These are phyloP conservation scores for Suillus ampliporus DNA, from an alignment of 768 basidiomycete species.

Conservation along the genomic window DNA sequence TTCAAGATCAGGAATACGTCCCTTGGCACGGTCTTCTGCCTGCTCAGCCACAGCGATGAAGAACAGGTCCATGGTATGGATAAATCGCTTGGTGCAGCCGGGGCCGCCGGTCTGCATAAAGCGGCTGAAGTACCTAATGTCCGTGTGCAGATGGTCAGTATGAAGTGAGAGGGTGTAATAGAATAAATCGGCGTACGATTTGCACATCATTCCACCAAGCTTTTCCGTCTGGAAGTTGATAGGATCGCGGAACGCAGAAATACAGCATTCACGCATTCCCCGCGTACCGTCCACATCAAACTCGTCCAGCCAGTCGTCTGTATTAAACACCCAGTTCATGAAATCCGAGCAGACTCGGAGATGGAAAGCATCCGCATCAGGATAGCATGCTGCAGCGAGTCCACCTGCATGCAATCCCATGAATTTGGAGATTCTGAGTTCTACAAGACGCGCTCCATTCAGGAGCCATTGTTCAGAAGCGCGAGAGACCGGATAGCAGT, in stretches of 20 bases:
- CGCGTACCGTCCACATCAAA: constrained; percentile 35
- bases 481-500: no score
- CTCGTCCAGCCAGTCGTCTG: no score
- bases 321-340: constrained; percentile 53
- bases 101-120: constrained; percentile 44
- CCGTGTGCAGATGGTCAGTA: neutral
- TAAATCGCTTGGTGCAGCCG: constrained; percentile 45
- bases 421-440: constrained; percentile 44
- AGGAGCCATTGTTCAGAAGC: constrained; percentile 28
- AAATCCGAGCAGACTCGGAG: constrained; percentile 73
- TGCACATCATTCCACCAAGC: constrained; percentile 34
- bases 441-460: constrained; percentile 31
- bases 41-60: constrained; percentile 48
- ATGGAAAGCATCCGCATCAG: constrained; percentile 55
- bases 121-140: constrained; percentile 42
- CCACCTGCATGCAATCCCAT: constrained; percentile 66
- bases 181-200: constrained; percentile 34
- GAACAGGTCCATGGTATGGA: constrained; percentile 47
- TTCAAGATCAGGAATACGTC: constrained; percentile 49
- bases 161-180: neutral
- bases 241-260: constrained; percentile 35
- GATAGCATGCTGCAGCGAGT: constrained; percentile 69
- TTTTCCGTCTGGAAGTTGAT: constrained; percentile 33
- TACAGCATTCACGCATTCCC: constrained; percentile 35
- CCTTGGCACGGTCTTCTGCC: constrained; percentile 46